Percentiles rank a stretch among this genome's conserved stretches.
These are phyloP conservation scores for Straminergon stramineum DNA, from an alignment of 225 moss, liverwort and hornwort genomes.

Conservation along the genomic window DNA sequence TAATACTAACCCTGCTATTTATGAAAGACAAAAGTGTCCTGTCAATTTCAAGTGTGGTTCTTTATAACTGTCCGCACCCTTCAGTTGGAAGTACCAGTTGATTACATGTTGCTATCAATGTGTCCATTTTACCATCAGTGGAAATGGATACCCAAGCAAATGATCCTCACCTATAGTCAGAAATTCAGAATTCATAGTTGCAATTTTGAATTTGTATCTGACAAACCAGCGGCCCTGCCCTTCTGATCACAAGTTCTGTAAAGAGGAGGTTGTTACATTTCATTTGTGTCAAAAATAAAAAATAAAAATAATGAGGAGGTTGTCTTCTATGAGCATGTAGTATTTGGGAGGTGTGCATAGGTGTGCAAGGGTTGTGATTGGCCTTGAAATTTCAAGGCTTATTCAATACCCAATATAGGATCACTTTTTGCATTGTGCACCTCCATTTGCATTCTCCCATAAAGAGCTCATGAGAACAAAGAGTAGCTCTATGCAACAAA, in stretches of 20 bases:
- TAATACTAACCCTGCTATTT: not conserved
- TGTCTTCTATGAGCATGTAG: not conserved
- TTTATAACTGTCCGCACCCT: not conserved
- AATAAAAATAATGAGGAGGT: not conserved
- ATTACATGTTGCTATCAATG: not conserved
- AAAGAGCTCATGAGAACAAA: not conserved
- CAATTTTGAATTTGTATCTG: too few relatives aligned
- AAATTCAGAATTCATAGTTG: not conserved
- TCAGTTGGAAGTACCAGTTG: not conserved
- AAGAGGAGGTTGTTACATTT: too few relatives aligned
- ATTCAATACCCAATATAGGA: not conserved
- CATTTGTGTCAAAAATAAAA: too few relatives aligned
- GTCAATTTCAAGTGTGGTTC: conserved; percentile 1
- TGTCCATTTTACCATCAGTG: not conserved
- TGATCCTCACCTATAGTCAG: not conserved
- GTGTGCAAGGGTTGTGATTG: not conserved
- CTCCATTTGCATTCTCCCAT: not conserved
- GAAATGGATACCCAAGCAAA: not conserved
- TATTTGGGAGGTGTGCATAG: not conserved
- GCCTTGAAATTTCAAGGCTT: not conserved
- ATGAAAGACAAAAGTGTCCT: not conserved
- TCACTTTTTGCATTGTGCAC: not conserved
- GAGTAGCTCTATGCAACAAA: too few relatives aligned
- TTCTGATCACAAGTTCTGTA: too few relatives aligned
- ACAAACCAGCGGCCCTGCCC: not conserved